Base-by-base conservation (phyloP, 805 yeast species). In the Kazachstania bromeliacearum region DNA sequence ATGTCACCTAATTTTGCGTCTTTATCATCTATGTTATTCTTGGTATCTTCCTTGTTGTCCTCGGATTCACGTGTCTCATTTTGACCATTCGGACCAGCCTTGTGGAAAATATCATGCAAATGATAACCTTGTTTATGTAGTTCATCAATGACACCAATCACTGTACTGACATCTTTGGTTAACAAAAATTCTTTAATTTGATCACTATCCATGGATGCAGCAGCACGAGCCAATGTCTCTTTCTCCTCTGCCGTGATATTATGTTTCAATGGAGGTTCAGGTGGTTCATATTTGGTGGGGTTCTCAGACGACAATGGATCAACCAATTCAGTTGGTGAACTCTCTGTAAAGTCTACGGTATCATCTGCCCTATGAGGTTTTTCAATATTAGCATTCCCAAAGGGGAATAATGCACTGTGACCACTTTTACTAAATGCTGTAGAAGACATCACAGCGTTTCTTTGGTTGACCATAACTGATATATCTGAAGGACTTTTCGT, bases 41-140 rank as follows among this genome's bases (percentile, higher is more conserved):
- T 33, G 16, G 27, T 22, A 9, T 31, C 35, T 9, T 23, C 32
- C 4, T 22, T n/a, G 17, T 9, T 4, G 8, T 14, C 20, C 4
- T 10, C 12, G 16, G 28, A 41, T 16, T n/a, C 24, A n/a, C 32
- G 16, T 6, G 36, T 23, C 17, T 33, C 28, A 15, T 15, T 33
- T 22, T 25, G 19, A 14, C 13, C 25, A 7, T 25, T 29, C 15
- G 13, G 36, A 10, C 25, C 32, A 8, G 32, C 31, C 33, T 58
- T 59, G 37, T 52, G 56, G 40, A 60, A 60, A 13, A 59, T 44
- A 27, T 57, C 57, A 23, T 62, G 59, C n/a, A 70, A 39, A 14
- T 62, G 51, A 12, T 68, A 58, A 4, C 74, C 73, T 21, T 57
- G 53, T 7, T 47, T 52, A 38, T 66, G 66, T 37, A 70, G 44